Evolutionary conservation across 2,329 filamentous ascomycete species (phyloP).

Genomic region (Fusarium luffae): DNA sequence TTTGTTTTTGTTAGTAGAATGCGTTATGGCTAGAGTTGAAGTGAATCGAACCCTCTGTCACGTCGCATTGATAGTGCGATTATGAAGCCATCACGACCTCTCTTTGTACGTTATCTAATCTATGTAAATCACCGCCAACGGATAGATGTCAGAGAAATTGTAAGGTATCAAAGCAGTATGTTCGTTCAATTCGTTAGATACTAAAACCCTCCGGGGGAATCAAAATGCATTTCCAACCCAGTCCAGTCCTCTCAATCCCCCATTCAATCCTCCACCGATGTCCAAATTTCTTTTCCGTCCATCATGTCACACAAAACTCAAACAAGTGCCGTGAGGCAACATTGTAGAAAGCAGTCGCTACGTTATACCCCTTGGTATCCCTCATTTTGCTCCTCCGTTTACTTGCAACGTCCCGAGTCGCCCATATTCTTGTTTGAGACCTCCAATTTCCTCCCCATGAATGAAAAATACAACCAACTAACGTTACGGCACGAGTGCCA

Average conservation of each 20-base stretch:
- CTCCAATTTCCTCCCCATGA: background rate
- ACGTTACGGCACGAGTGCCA: constrained; percentile 9
- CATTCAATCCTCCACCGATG: background rate
- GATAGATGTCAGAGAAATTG: background rate
- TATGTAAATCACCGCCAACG: background rate
- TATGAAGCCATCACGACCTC: constrained; percentile 25
- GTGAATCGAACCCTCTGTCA: constrained; percentile 11
- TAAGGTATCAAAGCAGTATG: constrained; percentile 1
- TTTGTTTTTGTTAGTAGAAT: background rate
- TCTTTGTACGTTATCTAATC: background rate
- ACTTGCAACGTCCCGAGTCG: constrained; percentile 28
- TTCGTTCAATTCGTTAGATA: constrained; percentile 40
- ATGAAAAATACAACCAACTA: constrained; percentile 18
- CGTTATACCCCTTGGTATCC: constrained; percentile 24
- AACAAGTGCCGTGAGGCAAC: constrained; percentile 62
- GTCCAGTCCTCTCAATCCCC: constrained; percentile 9
- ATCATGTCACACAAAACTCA: constrained; percentile 38
- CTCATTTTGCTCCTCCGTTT: constrained; percentile 31
- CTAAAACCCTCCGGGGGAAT: constrained; percentile 40
- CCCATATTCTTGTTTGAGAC: constrained; percentile 6
- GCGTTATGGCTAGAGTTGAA: background rate
- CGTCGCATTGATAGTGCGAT: background rate
- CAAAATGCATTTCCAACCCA: constrained; percentile 33
- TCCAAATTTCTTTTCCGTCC: constrained; percentile 8
- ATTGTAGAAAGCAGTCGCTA: constrained; percentile 53